phyloP scores from a whole-genome alignment of 169 alveolate species.

The Amoebophrya sp. region DNA sequence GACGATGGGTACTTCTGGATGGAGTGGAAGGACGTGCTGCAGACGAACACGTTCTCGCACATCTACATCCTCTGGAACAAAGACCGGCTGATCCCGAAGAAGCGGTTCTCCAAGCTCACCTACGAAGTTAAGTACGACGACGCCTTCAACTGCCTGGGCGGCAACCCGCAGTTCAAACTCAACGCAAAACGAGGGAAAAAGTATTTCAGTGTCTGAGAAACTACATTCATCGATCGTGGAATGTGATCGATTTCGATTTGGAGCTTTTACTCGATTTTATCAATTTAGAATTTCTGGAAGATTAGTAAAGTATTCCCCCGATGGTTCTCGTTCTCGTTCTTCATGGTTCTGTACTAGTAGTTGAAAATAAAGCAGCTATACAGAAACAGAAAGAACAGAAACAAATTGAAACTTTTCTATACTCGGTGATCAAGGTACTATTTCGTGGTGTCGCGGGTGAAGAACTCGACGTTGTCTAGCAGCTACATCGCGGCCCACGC shows the following conservation, averaged over 20 bases:
- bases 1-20: background rate
- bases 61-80: background rate
- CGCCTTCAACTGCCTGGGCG: background rate
- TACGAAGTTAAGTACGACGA: background rate
- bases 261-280: too few species aligned
- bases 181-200: background rate
- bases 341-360: too few species aligned
- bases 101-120: background rate
- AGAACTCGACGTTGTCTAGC: background rate
- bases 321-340: too few species aligned
- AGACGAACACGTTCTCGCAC: background rate
- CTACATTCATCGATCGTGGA: too few species aligned
- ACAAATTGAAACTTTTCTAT: too few species aligned
- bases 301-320: too few species aligned
- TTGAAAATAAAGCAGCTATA: too few species aligned
- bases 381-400: too few species aligned
- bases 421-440: too few species aligned
- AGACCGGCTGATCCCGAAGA: background rate
- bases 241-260: too few species aligned
- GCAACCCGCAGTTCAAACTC: background rate
- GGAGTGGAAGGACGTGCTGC: background rate
- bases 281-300: too few species aligned
- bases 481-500: constrained; percentile 3
- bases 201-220: too few species aligned
- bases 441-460: background rate